phyloP scores from a whole-genome alignment of 2,329 filamentous ascomycete genomes.

The Aphanoascus verrucosus region DNA sequence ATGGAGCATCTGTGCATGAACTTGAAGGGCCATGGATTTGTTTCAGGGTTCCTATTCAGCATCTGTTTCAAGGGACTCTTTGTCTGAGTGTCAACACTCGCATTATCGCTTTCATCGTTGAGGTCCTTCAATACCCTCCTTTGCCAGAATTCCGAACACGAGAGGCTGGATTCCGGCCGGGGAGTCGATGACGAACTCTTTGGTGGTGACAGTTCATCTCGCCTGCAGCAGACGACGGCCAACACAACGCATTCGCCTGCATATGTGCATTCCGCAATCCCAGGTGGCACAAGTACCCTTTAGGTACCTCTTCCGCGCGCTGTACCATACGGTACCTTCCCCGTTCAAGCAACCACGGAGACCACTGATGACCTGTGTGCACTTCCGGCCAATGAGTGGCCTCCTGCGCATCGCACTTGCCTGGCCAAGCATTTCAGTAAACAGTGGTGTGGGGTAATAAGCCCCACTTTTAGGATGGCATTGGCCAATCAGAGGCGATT shows the following conservation, averaged over 20 bases:
- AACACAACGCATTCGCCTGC: background rate
- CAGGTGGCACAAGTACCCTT: background rate
- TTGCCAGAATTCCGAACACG: too few relatives aligned
- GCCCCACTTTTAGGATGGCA: background rate
- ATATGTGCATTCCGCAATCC: background rate
- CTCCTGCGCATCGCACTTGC: background rate
- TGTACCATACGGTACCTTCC: background rate
- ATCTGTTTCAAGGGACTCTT: too few relatives aligned
- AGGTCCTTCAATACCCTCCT: too few relatives aligned
- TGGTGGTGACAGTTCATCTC: background rate
- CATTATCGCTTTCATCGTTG: too few relatives aligned
- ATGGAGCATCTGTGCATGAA: too few relatives aligned
- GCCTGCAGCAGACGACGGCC: background rate
- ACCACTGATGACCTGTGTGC: too few relatives aligned
- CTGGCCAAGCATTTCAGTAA: background rate
- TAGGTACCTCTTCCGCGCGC: background rate
- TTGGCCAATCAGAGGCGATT: background rate
- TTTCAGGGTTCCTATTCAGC: too few relatives aligned
- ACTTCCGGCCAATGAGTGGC: too few relatives aligned
- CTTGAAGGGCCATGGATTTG: background rate
- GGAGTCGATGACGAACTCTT: background rate
- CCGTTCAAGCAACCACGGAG: background rate
- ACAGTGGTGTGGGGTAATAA: background rate
- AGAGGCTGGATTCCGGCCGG: too few relatives aligned
- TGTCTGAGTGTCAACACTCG: too few relatives aligned